Evolutionary conservation across 2,329 filamentous ascomycete species (phyloP).

Genomic region (Penicillium sp.): DNA sequence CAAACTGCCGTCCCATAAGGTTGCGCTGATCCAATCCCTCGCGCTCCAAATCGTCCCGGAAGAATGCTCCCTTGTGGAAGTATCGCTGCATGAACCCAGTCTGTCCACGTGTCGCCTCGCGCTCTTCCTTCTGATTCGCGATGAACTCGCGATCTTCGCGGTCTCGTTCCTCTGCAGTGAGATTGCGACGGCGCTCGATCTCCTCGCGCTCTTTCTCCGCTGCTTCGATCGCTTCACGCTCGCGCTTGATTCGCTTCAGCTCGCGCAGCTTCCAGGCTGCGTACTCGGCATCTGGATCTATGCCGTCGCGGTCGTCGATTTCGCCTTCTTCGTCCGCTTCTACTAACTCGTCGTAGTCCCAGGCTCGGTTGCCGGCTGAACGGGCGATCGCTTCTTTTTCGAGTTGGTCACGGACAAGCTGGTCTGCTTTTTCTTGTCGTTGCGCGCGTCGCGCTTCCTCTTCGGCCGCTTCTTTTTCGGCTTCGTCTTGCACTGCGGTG

Average conservation of each 20-base stretch:
- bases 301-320: conserved; percentile 83
- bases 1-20: conserved; percentile 79
- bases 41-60: conserved; percentile 73
- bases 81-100: conserved; percentile 94
- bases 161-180: conserved; percentile 81
- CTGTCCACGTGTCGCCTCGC: conserved; percentile 70
- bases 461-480: conserved; percentile 41
- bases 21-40: conserved; percentile 76
- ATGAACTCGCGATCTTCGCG: conserved; percentile 80
- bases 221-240: conserved; percentile 78
- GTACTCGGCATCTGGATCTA: conserved; percentile 83
- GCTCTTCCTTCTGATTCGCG: conserved; percentile 73
- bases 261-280: conserved; percentile 94
- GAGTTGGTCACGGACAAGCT: conserved; percentile 83
- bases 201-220: conserved; percentile 84
- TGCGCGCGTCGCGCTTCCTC: conserved; percentile 44
- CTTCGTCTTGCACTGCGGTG: conserved; percentile 23
- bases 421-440: conserved; percentile 70
- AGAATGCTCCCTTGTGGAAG: conserved; percentile 95
- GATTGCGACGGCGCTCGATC: conserved; percentile 79
- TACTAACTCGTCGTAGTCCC: conserved; percentile 69
- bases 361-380: conserved; percentile 74
- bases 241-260: conserved; percentile 80
- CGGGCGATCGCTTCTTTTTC: conserved; percentile 74
- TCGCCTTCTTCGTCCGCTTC: conserved; percentile 67